Conservation (phyloP, 148 eudicot genomes). For the Bassia scoparia region DNA sequence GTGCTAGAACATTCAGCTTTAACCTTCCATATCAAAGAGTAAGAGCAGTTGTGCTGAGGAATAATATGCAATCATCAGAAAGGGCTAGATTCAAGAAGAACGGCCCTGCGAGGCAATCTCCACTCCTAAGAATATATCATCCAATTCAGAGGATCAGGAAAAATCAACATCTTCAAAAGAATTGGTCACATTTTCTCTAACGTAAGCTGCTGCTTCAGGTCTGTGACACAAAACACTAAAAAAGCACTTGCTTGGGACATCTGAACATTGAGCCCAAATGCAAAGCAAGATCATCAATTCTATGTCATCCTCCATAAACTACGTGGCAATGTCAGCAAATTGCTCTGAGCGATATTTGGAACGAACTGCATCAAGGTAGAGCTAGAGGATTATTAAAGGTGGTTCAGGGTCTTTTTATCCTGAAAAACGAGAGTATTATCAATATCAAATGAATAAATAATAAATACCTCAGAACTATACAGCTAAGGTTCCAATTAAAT, state of each 20-base stretch:
- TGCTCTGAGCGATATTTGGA: conserved; percentile 76
- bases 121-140: conserved; percentile 47
- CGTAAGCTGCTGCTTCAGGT: conserved; percentile 74
- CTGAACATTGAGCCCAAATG: conserved; percentile 47
- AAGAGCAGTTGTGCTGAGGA: conserved; percentile 81
- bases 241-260: conserved; percentile 73
- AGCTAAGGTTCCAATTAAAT: too few relatives aligned
- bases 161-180: conserved; percentile 57
- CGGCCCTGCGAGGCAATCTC: conserved; percentile 55
- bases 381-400: conserved; percentile 25
- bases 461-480: not conserved
- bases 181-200: conserved; percentile 45
- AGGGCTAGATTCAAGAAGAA: conserved; percentile 63
- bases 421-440: conserved; percentile 20
- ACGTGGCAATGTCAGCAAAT: conserved; percentile 73
- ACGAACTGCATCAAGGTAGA: conserved; percentile 43
- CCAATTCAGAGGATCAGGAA: conserved; percentile 52
- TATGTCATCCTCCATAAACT: conserved; percentile 90
- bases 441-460: not conserved
- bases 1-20: conserved; percentile 10
- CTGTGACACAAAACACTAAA: conserved; percentile 92
- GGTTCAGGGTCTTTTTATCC: conserved; percentile 50
- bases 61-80: conserved; percentile 61
- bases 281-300: conserved; percentile 62
- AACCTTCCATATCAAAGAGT: conserved; percentile 70